Evolutionary conservation across 2,329 filamentous ascomycete species (phyloP), one percentile per base, ranked within the genome.

Genomic region (Pochonia chlamydosporia): DNA sequence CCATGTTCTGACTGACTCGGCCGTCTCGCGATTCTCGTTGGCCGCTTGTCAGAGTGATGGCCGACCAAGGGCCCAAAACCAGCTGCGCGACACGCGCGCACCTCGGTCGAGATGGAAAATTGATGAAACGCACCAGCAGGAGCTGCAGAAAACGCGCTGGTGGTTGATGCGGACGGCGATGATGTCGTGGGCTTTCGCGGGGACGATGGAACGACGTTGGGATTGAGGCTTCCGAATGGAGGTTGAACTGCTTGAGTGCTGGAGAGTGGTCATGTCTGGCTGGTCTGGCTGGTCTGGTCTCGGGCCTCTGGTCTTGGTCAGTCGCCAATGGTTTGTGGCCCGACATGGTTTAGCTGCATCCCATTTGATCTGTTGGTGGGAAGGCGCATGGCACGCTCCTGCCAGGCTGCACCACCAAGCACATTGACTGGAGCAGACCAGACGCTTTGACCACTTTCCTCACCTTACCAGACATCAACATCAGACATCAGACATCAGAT

Each of bases 281-380:
- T n/a, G n/a, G n/a, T n/a, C n/a, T n/a, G n/a, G n/a, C n/a, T n/a
- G n/a, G n/a, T n/a, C n/a, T n/a, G n/a, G n/a, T n/a, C n/a, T n/a
- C n/a, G n/a, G n/a, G n/a, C n/a, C n/a, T n/a, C n/a, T n/a, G n/a
- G n/a, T n/a, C n/a, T n/a, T 23, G 20, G 20, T 42, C 43, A 26
- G 37, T 10, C 20, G 36, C 11, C 47, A 26, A 31, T 40, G 18
- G 36, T 39, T 44, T 16, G 44, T 39, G 31, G 36, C 40, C 51
- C 47, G 26, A 44, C 44, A 48, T 35, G 49, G 49, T 44, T 49
- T 53, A 53, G 47, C 44, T 43, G 39, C 42, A 39, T 30, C 40
- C 10, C 18, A 20, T 40, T 42, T 37, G 43, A 46, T 25, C n/a
- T n/a, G n/a, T n/a, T n/a, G n/a, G n/a, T n/a, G n/a, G n/a, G n/a